These are phyloP conservation scores for Coniella vitis DNA, from an alignment of 2,329 filamentous ascomycete species.

Conservation along the genomic window DNA sequence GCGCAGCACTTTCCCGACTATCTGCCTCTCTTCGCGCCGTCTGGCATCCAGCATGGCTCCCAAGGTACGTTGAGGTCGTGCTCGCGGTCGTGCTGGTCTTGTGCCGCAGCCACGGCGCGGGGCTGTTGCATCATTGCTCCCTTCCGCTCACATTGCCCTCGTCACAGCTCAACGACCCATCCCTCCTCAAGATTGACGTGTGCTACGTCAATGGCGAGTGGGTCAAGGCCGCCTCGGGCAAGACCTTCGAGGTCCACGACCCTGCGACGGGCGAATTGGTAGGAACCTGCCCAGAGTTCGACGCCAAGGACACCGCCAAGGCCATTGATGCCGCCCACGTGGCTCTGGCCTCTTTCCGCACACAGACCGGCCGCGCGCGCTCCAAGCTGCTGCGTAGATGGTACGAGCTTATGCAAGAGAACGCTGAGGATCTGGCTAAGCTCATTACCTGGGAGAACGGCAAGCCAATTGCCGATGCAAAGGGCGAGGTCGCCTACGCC, in stretches of 20 bases:
- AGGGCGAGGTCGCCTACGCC: conserved; percentile 65
- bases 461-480: conserved; percentile 71
- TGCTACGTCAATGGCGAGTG: conserved; percentile 91
- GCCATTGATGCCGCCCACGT: conserved; percentile 79
- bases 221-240: conserved; percentile 75
- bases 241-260: conserved; percentile 86
- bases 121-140: too few relatives aligned
- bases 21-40: conserved; percentile 17
- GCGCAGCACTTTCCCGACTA: conserved; percentile 21
- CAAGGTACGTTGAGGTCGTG: conserved; percentile 30
- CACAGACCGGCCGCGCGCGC: conserved; percentile 66
- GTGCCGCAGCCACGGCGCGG: too few relatives aligned
- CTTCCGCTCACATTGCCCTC: not conserved
- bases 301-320: conserved; percentile 63
- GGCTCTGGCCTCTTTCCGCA: conserved; percentile 66
- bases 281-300: conserved; percentile 80
- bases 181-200: conserved; percentile 74
- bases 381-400: conserved; percentile 69
- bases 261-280: conserved; percentile 77
- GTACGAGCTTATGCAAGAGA: conserved; percentile 74
- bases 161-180: conserved; percentile 64
- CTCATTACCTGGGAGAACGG: conserved; percentile 89
- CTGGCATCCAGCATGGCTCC: conserved; percentile 41
- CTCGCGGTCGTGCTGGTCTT: too few relatives aligned
- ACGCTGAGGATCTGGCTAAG: conserved; percentile 71